These are phyloP conservation scores for Globisporangium acanthophoron DNA, from an alignment of 352 stramenopile genomes.

Conservation along the genomic window DNA sequence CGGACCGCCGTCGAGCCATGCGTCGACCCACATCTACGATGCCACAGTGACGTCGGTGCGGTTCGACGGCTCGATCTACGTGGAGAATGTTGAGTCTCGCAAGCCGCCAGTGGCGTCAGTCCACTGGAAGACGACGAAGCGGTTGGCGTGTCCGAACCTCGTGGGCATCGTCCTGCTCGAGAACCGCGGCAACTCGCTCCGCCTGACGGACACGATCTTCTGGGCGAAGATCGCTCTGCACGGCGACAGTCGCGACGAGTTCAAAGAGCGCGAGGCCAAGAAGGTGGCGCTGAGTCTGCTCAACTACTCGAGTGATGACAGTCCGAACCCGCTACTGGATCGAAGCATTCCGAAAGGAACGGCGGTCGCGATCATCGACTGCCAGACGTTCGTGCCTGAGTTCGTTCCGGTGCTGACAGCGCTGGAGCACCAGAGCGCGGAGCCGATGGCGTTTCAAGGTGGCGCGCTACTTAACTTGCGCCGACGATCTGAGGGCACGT, in stretches of 20 bases:
- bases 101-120: constrained; percentile 50
- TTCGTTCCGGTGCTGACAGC: constrained; percentile 83
- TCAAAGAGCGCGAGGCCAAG: constrained; percentile 45
- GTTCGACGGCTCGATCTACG: constrained; percentile 56
- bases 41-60: constrained; percentile 37
- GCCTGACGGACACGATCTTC: constrained; percentile 47
- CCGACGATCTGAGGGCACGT: constrained; percentile 3
- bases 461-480: constrained; percentile 69
- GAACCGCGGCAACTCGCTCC: constrained; percentile 38
- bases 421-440: constrained; percentile 65
- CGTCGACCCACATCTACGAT: constrained; percentile 84
- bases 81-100: constrained; percentile 53
- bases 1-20: constrained; percentile 42
- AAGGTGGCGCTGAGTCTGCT: constrained; percentile 66
- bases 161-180: constrained; percentile 69
- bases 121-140: constrained; percentile 80
- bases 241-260: constrained; percentile 63
- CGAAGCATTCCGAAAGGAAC: constrained; percentile 46
- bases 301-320: constrained; percentile 57
- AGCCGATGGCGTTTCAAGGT: constrained; percentile 69
- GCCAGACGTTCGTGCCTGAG: constrained; percentile 82
- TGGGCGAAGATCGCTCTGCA: constrained; percentile 78
- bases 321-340: constrained; percentile 40
- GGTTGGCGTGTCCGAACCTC: constrained; percentile 73
- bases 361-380: constrained; percentile 80